These are phyloP conservation scores for Fraxinus floribunda DNA, from an alignment of 305 asterid genomes.

Conservation along the genomic window DNA sequence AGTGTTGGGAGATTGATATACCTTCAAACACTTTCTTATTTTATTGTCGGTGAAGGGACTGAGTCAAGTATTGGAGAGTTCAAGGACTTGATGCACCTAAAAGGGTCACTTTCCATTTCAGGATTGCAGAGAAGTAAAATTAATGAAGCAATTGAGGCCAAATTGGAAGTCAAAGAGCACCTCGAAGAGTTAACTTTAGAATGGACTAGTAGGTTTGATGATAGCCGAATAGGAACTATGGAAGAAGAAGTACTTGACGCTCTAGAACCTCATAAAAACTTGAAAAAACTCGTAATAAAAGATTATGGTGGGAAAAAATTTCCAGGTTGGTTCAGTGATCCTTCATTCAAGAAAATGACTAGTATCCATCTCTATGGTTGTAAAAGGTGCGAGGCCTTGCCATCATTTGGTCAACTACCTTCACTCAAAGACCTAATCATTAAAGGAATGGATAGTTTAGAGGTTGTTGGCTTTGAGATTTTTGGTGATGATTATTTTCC, in stretches of 20 bases:
- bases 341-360: constrained; percentile 26
- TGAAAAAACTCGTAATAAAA: constrained; percentile 31
- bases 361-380: constrained; percentile 34
- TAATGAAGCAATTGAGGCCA: constrained; percentile 41
- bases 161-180: constrained; percentile 36
- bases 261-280: constrained; percentile 46
- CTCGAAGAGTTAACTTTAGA: constrained; percentile 34
- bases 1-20: constrained; percentile 42
- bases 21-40: constrained; percentile 42
- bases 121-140: constrained; percentile 28
- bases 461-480: constrained; percentile 1
- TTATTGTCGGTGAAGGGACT: constrained; percentile 31
- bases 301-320: constrained; percentile 36
- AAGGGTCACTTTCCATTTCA: constrained; percentile 46
- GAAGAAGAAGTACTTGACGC: constrained; percentile 32
- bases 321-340: constrained; percentile 36
- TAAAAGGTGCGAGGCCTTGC: constrained; percentile 17
- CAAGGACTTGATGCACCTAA: constrained; percentile 34
- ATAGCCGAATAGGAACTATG: constrained; percentile 1
- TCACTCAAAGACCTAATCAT: constrained; percentile 35
- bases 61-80: constrained; percentile 39
- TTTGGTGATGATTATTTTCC: constrained; percentile 32
- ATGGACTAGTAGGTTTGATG: constrained; percentile 23
- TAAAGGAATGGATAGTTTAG: constrained; percentile 30
- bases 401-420: constrained; percentile 35